Evolutionary conservation across 768 basidiomycete species (phyloP).

Genomic region (Clathrus columnatus): DNA sequence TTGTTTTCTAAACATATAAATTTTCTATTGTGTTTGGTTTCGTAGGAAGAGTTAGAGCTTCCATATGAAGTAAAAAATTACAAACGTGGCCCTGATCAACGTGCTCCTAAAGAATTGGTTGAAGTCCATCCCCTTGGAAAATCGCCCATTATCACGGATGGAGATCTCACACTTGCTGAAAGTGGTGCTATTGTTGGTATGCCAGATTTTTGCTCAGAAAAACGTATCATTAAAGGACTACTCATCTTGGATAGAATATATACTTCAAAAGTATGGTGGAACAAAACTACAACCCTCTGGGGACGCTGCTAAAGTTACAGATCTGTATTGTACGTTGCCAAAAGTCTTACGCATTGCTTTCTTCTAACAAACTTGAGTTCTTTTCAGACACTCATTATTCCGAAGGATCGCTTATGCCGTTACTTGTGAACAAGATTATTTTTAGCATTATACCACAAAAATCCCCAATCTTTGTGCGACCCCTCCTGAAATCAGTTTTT

Average conservation of each 20-base stretch:
- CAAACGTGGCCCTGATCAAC: conserved; percentile 20
- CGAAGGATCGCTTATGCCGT: conserved; percentile 35
- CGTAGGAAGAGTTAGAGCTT: conserved; percentile 43
- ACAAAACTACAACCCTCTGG: conserved; percentile 16
- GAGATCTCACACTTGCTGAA: conserved; percentile 33
- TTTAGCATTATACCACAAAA: conserved; percentile 23
- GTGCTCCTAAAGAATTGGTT: conserved; percentile 31
- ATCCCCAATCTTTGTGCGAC: conserved; percentile 30
- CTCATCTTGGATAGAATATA: not conserved
- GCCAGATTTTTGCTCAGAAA: conserved; percentile 4
- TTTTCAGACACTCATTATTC: conserved; percentile 31
- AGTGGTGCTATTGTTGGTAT: conserved; percentile 37
- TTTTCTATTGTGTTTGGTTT: not conserved
- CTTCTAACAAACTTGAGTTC: not conserved
- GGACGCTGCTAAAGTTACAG: conserved; percentile 25
- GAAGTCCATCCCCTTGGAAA: conserved; percentile 38
- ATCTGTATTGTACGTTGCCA: conserved; percentile 28
- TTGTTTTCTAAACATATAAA: not conserved
- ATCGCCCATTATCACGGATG: conserved; percentile 39
- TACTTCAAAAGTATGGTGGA: not conserved
- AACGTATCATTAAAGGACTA: not conserved
- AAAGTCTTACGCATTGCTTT: not conserved
- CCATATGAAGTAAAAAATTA: conserved; percentile 38
- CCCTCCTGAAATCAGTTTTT: conserved; percentile 25
- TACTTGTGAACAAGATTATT: conserved; percentile 29